Evolutionary conservation across 1,284 basidiomycete genomes (phyloP), one percentile per base, ranked within the genome.

Genomic region (Fistulinella cinereoalba): DNA sequence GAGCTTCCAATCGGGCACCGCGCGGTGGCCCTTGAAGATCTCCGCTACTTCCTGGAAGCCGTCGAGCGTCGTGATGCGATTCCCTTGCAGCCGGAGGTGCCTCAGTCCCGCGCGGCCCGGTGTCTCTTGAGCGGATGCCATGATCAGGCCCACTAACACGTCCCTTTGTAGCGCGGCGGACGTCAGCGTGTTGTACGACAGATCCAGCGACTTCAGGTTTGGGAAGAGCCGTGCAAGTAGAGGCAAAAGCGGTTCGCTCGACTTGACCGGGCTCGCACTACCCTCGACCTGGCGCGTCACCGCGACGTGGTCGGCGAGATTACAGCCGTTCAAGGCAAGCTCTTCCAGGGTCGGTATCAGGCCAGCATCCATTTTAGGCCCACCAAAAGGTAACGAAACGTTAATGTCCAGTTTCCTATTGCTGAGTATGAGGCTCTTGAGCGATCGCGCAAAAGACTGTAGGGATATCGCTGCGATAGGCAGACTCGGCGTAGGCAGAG

Each of bases 121-220:
- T 12, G 27, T 25, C 34, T 51, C 46, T 32, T 47, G 46, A 1
- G 43, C 8, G 12, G 71, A 66, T 4, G 73, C 64, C 38, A 87
- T 69, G 32, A 87, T 71, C 10, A 88, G 65, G 6, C 51, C 46
- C 0, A 71, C 65, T 37, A 88, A 65, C 0, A 68, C 67, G 2
- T 75, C 73, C 9, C 69, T 60, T 3, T 71, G 68, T 7, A 88
- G 59, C 3, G 77, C 72, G 0, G 70, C 66, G 39, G 74, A 77
- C 1, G 81, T 81, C 11, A 91, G 61, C 1, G 65, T 56, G 55
- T 91, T 91, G 62, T 85, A 84, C n/a, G 84, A 83, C 41, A 91
- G 67, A 52, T 89, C 83, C 24, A 91, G 72, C 9, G 74, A 80
- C 33, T 70, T 71, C 42, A 91, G 58, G 52, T 75, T 76, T 3